phyloP scores from a whole-genome alignment of 2,329 filamentous ascomycete genomes.

The Scedosporium boydii region DNA sequence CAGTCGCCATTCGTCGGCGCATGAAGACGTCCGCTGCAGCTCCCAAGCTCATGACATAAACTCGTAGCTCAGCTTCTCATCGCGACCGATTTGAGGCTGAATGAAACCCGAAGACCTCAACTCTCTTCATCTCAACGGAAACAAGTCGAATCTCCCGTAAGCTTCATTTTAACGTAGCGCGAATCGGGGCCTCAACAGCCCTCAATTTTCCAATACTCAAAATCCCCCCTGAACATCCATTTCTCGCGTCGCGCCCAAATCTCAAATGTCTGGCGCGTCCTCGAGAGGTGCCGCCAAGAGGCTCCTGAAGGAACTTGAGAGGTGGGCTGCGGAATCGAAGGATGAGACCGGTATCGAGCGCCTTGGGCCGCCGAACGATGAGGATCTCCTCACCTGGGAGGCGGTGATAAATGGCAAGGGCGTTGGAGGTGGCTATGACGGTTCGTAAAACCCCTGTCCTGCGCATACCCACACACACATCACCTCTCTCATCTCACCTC shows the following conservation, averaged over 20 bases:
- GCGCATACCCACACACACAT: not conserved
- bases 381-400: conserved; percentile 49
- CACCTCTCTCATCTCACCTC: not conserved
- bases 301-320: conserved; percentile 48
- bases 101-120: not conserved
- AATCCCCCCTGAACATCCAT: not conserved
- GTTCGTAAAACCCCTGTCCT: conserved; percentile 13
- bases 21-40: not conserved
- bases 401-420: conserved; percentile 51
- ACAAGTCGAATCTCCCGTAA: no score
- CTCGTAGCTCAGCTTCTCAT: not conserved
- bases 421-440: conserved; percentile 46
- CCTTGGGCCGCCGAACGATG: conserved; percentile 43
- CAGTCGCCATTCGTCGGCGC: not conserved
- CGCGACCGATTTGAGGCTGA: not conserved
- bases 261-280: conserved; percentile 2
- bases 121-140: not conserved
- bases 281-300: conserved; percentile 37
- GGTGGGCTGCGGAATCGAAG: conserved; percentile 38
- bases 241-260: not conserved
- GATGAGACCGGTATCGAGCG: conserved; percentile 48
- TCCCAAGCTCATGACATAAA: not conserved
- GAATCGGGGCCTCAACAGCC: not conserved
- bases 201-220: not conserved
- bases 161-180: no score